A percentile compares a stretch with the other conserved stretches of the same genome.
phyloP scores from a whole-genome alignment of 495 filamentous ascomycete species.

The Penicillium coffeae region DNA sequence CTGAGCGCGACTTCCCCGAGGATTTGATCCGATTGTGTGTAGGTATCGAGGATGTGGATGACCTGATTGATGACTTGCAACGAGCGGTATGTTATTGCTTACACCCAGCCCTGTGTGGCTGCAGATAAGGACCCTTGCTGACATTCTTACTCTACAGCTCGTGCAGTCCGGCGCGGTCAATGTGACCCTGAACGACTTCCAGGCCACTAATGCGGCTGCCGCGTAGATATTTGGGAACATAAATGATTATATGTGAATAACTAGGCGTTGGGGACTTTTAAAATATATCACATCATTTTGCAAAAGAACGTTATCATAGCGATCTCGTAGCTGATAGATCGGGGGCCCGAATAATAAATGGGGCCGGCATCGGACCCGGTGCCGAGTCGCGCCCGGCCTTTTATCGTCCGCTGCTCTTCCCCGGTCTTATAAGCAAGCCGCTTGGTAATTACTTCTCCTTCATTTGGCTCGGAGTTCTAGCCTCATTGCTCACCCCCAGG shows the following conservation, averaged over 20 bases:
- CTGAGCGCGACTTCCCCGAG: constrained; percentile 88
- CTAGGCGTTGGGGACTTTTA: constrained; percentile 16
- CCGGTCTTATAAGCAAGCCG: constrained; percentile 1
- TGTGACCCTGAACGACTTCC: constrained; percentile 73
- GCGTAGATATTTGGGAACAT: constrained; percentile 3
- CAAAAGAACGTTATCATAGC: constrained; percentile 11
- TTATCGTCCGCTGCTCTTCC: constrained; percentile 29
- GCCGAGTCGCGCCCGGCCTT: constrained; percentile 19
- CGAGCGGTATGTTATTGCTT: constrained; percentile 67
- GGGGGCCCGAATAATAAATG: too few species aligned
- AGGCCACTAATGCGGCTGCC: constrained; percentile 31
- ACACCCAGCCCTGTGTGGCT: neutral
- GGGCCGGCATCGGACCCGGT: constrained; percentile 35
- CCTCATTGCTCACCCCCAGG: neutral
- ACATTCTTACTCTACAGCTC: constrained; percentile 51
- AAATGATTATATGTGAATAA: constrained; percentile 8
- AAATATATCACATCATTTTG: neutral
- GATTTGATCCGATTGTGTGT: constrained; percentile 94
- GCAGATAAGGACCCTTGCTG: constrained; percentile 5
- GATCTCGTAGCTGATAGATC: too few species aligned
- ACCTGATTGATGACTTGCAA: constrained; percentile 88
- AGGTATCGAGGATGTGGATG: constrained; percentile 90
- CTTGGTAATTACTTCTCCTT: constrained; percentile 21
- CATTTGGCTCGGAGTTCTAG: constrained; percentile 11
- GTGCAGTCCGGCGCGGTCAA: constrained; percentile 92